Evolutionary conservation across 495 filamentous ascomycete genomes (phyloP).

Genomic region (Monascus purpureus): DNA sequence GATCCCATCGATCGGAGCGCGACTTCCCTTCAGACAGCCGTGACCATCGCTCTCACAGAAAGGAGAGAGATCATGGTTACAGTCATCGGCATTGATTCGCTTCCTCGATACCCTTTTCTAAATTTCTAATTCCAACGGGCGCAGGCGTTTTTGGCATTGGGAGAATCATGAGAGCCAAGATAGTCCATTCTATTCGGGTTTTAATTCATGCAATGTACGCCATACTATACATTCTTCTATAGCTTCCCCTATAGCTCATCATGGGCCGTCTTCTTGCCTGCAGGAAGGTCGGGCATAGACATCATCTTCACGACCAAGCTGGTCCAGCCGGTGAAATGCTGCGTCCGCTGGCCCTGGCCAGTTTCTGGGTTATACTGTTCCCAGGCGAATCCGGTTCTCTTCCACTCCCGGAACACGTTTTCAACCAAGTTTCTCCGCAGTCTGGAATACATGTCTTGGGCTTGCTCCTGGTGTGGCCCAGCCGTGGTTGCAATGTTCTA

Average conservation of each 20-base stretch:
- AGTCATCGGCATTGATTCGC: slow-evolving; percentile 12
- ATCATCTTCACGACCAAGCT: slow-evolving; percentile 96
- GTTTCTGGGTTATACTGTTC: slow-evolving; percentile 96
- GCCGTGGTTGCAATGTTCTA: slow-evolving; percentile 30
- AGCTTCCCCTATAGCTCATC: slow-evolving; percentile 25
- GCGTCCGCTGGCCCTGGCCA: slow-evolving; percentile 81
- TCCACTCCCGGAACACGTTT: slow-evolving; percentile 79
- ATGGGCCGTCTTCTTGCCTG: slow-evolving; percentile 13
- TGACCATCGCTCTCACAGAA: slow-evolving; percentile 11
- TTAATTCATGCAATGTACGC: neutral
- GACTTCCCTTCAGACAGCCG: slow-evolving; percentile 19
- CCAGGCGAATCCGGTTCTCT: slow-evolving; percentile 91
- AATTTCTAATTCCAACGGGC: no score
- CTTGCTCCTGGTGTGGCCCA: slow-evolving; percentile 56
- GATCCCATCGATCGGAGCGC: slow-evolving; percentile 12
- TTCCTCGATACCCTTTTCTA: neutral
- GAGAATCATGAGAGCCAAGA: no score
- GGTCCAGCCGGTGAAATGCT: slow-evolving; percentile 98
- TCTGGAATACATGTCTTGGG: slow-evolving; percentile 57
- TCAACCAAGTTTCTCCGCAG: slow-evolving; percentile 76
- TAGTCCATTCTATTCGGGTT: neutral
- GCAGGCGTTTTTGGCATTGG: slow-evolving; percentile 1
- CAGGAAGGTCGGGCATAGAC: slow-evolving; percentile 58
- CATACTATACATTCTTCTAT: slow-evolving; percentile 16
- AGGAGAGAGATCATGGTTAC: slow-evolving; percentile 13